Base-by-base conservation (phyloP, 371 early-diverging fungal genomes). In the Mucor velutinosus region DNA sequence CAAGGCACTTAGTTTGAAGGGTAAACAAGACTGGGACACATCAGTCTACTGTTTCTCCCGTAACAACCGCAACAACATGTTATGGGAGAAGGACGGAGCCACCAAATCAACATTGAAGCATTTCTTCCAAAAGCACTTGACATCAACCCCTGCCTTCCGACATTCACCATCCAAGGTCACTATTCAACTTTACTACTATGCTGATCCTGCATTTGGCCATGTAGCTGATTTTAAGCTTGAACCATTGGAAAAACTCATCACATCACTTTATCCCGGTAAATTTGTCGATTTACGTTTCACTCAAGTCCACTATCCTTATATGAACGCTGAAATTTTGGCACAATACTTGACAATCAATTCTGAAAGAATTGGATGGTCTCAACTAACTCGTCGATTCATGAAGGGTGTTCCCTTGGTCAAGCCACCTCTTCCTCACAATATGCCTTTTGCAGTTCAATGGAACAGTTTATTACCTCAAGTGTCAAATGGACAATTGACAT, bases 271-370 rank as follows among this genome's bases (percentile, higher is more conserved):
- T 59, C 82, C 82, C 56, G 73, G 76, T 65, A 84, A 84, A 71
- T 72, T 70, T 60, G 80, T 84, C 56, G 82, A 84, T 41, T 41
- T 84, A 55, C 71, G 76, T 17, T 61, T 81, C 25, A 67, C 70
- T 53, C 79, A 77, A 59, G 70, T 81, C 7, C 79, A 81, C 60
- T 84, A 84, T 62, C 84, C 84, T 59, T 84, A 84, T 57, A 77
- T 84, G 82, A 81, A 84, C 63, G 79, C 84, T 39, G 84, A 84
- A 56, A 81, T 84, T 65, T 74, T 84, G 29, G 80, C 84, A n/a
- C 77, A 81, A 66, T 84, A 81, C 62, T 65, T 84, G 60, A 76
- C 84, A 17, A 60, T 74, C 62, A 84, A 84, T 37, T 71, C 79
- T 32, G 66, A 80, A n/a, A 63, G 72, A 39, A 71, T 70, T 23